Evolutionary conservation across 1,284 basidiomycete species (phyloP).

Genomic region (Moesziomyces aphidis): DNA sequence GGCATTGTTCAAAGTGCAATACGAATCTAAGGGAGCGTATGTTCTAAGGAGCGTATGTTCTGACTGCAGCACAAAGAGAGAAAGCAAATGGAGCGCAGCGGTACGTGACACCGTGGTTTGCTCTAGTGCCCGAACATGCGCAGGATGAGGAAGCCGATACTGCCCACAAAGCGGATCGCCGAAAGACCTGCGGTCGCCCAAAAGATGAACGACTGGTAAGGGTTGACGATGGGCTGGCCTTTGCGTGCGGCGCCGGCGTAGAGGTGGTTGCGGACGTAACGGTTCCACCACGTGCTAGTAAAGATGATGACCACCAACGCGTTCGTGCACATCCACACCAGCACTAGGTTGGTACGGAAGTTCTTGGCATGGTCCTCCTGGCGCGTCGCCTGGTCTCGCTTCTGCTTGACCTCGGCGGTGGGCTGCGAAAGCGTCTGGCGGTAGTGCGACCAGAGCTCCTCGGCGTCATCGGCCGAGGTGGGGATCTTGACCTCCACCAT

Average conservation of each 20-base stretch:
- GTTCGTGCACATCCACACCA: slow-evolving; percentile 76
- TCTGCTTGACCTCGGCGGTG: slow-evolving; percentile 29
- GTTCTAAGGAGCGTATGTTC: too few relatives aligned
- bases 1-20: too few relatives aligned
- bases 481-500: slow-evolving; percentile 64
- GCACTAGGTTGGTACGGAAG: slow-evolving; percentile 90
- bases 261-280: slow-evolving; percentile 38
- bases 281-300: slow-evolving; percentile 50
- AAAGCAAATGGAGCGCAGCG: too few relatives aligned
- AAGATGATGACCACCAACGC: slow-evolving; percentile 58
- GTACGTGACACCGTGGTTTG: too few relatives aligned
- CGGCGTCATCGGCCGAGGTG: slow-evolving; percentile 56
- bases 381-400: slow-evolving; percentile 54
- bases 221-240: slow-evolving; percentile 41
- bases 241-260: slow-evolving; percentile 18
- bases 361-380: slow-evolving; percentile 70
- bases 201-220: slow-evolving; percentile 47
- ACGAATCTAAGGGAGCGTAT: too few relatives aligned
- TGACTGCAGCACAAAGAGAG: too few relatives aligned
- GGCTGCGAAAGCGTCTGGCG: slow-evolving; percentile 58
- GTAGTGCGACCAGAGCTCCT: slow-evolving; percentile 64
- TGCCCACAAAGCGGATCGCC: slow-evolving; percentile 48
- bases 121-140: slow-evolving; percentile 48
- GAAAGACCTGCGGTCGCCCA: slow-evolving; percentile 50
- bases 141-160: slow-evolving; percentile 44